These are phyloP conservation scores for Scytalidium sp. DNA, from an alignment of 2,329 filamentous ascomycete genomes.

Conservation along the genomic window DNA sequence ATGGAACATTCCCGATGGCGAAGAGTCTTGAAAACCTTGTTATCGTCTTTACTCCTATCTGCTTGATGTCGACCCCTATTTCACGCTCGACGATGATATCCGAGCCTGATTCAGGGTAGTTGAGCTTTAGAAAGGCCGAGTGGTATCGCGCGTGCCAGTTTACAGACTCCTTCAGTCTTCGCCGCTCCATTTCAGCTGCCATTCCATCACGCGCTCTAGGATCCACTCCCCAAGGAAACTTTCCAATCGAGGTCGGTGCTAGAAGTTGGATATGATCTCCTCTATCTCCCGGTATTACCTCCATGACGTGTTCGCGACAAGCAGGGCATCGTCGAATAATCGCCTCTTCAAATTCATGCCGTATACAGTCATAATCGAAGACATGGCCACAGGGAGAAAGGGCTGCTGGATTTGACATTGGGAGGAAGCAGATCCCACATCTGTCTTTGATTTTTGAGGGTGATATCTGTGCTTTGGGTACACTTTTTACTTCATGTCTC, in stretches of 20 bases:
- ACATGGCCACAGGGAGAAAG: conserved; percentile 4
- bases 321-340: neutral
- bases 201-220: neutral
- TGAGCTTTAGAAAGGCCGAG: neutral
- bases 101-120: neutral
- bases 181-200: neutral
- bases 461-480: neutral
- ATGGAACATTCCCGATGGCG: neutral
- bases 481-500: neutral
- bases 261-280: neutral
- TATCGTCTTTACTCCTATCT: neutral
- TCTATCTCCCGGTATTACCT: neutral
- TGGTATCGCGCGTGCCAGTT: neutral
- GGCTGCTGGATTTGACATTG: neutral
- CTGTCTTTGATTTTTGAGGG: neutral
- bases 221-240: neutral
- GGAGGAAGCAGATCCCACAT: neutral
- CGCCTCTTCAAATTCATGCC: neutral
- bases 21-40: neutral
- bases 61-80: neutral
- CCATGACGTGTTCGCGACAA: neutral
- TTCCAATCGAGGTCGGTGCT: neutral
- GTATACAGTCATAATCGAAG: conserved; percentile 5
- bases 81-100: neutral
- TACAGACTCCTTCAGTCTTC: neutral